Evolutionary conservation across 2,329 filamentous ascomycete genomes (phyloP), one percentile per base, ranked within the genome.

Genomic region (Diaporthe batatas): DNA sequence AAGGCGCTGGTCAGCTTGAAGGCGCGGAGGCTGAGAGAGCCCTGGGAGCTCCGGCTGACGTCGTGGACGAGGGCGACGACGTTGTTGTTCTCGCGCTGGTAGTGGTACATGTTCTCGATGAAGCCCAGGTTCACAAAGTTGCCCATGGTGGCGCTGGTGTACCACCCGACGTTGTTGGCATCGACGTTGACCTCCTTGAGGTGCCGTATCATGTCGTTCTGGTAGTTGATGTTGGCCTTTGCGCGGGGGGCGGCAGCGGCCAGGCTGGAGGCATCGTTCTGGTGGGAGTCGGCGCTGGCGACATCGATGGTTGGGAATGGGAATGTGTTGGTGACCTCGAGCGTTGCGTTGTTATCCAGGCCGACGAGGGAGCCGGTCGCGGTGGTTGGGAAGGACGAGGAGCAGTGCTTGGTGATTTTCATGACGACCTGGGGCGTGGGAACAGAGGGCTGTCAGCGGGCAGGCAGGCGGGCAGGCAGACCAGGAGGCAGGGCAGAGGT

Each of bases 101-200:
- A 98, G 87, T 95, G 93, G 85, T 91, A 95, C 84, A 98, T 95
- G 87, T 98, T 99, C 89, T 99, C 96, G 84, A 99, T 94, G 81
- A 98, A 95, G 87, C 93, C 94, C 81, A 93, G 84, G 87, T 95
- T 98, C 88, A 98, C 89, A 79, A 98, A 98, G 88, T 98, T 98
- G 84, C 96, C 96, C 94, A 99, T 97, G 83, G 95, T 98, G 76
- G 95, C 94, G 86, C 95, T 98, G 73, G 95, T 98, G 87, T 99
- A 99, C 95, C 95, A 99, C 79, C 96, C 96, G 74, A 97, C 94
- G 80, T 94, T 97, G 88, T 98, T 98, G 77, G 96, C 96, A 83
- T 99, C 96, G 74, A 98, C 94, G 83, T 98, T 99, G 80, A 99
- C 96, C 85, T 98, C 96, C 83, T 96, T 93, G 76, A 98, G 87